Evolutionary conservation across 768 basidiomycete species (phyloP), one percentile per base, ranked within the genome.

Genomic region (Phylloporus arenicola): DNA sequence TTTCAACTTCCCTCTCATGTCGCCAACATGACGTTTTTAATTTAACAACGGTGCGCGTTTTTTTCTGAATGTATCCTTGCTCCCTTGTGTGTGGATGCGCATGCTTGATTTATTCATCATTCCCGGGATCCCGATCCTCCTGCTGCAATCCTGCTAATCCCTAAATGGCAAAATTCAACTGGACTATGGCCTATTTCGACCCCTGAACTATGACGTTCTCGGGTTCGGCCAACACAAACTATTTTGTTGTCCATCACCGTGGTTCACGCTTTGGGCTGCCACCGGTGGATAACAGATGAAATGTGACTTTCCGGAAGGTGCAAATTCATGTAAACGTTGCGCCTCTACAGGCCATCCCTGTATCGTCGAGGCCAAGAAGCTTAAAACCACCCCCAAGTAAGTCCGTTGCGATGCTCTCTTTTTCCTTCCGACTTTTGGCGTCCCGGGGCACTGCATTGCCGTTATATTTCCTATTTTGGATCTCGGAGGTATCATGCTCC

Each of bases 301-400:
- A 75, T 92, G 89, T 69, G 84, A 83, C 57, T 90, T 91, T 63
- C 84, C 84, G 34, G 74, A 73, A 56, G 74, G 80, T 52, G 81
- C 85, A 47, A 82, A 80, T 60, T 82, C 84, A n/a, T 92, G 89
- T 70, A 83, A 77, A 61, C 79, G 89, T 43, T 92, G 89, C 68
- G 83, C 79, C 58, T 59, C 76, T 24, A 79, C 82, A 45, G 83
- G 85, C 1, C 86, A 89, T 68, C 75, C 81, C 38, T 92, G 89
- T 64, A 82, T 90, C 57, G 88, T 91, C 34, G 88, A 90, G 68
- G 88, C 88, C 43, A 77, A 88, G 53, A 89, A 88, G 70, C 85
- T 81, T 48, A 76, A 82, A 60, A 84, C 79, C 24, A 81, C 82
- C 20, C 88, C 88, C 53, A 92, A 90, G 89, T 92, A 67, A 80